phyloP scores from a whole-genome alignment of 768 basidiomycete species.

The Boletus subcaerulescens region DNA sequence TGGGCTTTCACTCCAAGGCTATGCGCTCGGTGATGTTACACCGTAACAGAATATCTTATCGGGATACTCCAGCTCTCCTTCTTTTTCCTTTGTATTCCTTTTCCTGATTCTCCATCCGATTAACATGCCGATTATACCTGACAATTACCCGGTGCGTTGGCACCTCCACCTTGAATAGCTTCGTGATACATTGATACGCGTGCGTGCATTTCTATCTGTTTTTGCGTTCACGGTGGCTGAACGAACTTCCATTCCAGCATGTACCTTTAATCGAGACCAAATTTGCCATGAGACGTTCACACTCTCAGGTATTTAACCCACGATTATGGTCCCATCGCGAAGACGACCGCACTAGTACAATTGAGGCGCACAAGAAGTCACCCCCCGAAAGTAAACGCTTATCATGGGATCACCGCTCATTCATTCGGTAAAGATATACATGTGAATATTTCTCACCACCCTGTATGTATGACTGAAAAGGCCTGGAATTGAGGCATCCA shows the following conservation, averaged over 20 bases:
- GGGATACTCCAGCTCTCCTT: background rate
- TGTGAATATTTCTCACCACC: background rate
- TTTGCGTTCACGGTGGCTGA: background rate
- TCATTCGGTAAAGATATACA: background rate
- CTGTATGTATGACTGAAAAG: background rate
- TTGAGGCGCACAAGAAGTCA: background rate
- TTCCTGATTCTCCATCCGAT: slow-evolving; percentile 10
- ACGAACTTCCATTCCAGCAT: background rate
- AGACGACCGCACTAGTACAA: background rate
- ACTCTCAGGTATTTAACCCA: background rate
- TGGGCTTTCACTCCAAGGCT: background rate
- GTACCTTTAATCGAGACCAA: background rate
- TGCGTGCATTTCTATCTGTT: background rate
- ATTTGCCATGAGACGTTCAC: background rate
- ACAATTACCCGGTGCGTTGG: background rate
- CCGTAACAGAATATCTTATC: slow-evolving; percentile 1
- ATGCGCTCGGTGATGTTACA: background rate
- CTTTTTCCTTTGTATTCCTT: background rate
- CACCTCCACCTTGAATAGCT: background rate
- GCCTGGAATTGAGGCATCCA: background rate
- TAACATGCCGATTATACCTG: background rate
- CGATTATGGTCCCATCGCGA: background rate
- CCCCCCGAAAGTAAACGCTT: background rate
- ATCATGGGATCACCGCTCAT: background rate
- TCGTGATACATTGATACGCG: background rate